These are phyloP conservation scores for Arthonia radiata DNA, from an alignment of 495 filamentous ascomycete genomes.

Conservation along the genomic window DNA sequence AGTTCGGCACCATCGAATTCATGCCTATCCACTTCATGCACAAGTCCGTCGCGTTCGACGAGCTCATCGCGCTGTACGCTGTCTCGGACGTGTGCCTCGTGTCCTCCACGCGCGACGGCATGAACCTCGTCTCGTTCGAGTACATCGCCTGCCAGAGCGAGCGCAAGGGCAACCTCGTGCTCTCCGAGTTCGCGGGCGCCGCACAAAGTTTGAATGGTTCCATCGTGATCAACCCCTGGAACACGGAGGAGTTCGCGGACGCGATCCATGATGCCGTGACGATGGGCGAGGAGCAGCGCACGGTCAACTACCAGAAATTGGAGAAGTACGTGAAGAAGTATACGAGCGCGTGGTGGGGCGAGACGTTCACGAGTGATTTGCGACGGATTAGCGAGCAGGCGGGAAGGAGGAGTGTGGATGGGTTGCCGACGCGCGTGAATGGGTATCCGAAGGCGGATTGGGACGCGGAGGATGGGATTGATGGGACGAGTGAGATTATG, in stretches of 20 bases:
- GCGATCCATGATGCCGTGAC: conserved; percentile 66
- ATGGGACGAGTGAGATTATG: too few species aligned
- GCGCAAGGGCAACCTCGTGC: conserved; percentile 65
- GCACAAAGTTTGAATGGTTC: conserved; percentile 69
- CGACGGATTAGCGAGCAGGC: conserved; percentile 36
- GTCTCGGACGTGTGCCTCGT: conserved; percentile 77
- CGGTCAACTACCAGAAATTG: conserved; percentile 57
- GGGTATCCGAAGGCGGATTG: not conserved
- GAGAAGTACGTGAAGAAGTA: conserved; percentile 72
- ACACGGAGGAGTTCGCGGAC: conserved; percentile 66
- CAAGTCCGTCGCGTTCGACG: conserved; percentile 66
- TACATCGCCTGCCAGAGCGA: conserved; percentile 78
- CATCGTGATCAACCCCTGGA: conserved; percentile 78
- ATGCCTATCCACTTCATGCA: conserved; percentile 90
- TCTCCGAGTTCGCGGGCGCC: conserved; percentile 82
- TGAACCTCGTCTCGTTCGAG: conserved; percentile 93
- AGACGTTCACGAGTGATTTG: conserved; percentile 73
- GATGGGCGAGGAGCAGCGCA: conserved; percentile 61
- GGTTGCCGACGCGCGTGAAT: not conserved
- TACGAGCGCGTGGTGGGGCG: conserved; percentile 92
- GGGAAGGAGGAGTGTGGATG: conserved; percentile 15
- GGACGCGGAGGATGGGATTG: not conserved
- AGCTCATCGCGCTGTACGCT: conserved; percentile 79
- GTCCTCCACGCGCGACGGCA: conserved; percentile 78
- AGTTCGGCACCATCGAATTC: conserved; percentile 78